A percentile compares a stretch with the other conserved stretches of the same genome.
Evolutionary conservation across 2,329 filamentous ascomycete genomes (phyloP).

Genomic region (Seiridium unicorne): DNA sequence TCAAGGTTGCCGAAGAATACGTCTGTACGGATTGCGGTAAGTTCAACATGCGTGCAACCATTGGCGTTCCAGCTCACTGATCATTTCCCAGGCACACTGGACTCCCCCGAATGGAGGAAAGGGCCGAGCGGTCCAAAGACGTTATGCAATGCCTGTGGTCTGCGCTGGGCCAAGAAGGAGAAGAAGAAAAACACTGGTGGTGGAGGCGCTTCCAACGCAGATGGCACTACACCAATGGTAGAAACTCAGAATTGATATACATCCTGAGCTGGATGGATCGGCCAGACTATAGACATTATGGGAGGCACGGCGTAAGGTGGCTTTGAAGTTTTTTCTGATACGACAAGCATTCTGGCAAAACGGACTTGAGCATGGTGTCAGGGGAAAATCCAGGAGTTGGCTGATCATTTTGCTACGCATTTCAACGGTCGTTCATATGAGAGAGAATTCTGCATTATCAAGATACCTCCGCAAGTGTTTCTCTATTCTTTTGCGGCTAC

Average conservation of each 20-base stretch:
- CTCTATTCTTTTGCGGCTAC: neutral
- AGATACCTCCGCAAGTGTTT: neutral
- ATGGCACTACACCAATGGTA: constrained; percentile 8
- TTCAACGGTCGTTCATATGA: neutral
- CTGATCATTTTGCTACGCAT: neutral
- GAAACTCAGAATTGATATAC: neutral
- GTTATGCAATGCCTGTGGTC: constrained; percentile 89
- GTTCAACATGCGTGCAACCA: constrained; percentile 21
- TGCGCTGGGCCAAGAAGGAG: constrained; percentile 76
- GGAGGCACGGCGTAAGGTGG: neutral
- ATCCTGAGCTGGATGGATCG: neutral
- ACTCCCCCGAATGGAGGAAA: constrained; percentile 95
- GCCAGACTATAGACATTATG: neutral
- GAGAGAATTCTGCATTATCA: neutral
- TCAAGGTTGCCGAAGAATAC: constrained; percentile 83
- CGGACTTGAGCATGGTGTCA: constrained; percentile 5
- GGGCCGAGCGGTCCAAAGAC: constrained; percentile 92
- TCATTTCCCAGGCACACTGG: constrained; percentile 63
- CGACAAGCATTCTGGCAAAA: constrained; percentile 2
- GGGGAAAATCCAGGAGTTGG: neutral
- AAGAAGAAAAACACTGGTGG: constrained; percentile 57
- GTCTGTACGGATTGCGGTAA: constrained; percentile 90
- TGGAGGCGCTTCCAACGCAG: constrained; percentile 11
- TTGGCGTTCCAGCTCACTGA: neutral
- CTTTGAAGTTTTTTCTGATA: neutral